Evolutionary conservation across 1,139 yeast genomes (phyloP).

Genomic region (Eremothecium coryli): DNA sequence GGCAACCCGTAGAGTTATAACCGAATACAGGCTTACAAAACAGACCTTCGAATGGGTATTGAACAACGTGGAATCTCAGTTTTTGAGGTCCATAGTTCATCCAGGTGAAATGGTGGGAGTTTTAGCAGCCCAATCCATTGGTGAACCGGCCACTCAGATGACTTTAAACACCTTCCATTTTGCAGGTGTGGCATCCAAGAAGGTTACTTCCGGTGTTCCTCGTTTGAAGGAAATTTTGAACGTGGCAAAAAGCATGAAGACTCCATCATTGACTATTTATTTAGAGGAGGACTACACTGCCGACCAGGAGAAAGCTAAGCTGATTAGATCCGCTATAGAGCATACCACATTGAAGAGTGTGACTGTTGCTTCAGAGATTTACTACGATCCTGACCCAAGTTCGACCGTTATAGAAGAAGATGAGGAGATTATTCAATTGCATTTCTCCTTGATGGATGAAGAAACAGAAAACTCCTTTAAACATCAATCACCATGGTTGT

Average conservation of each 20-base stretch:
- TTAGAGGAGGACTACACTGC: constrained; percentile 69
- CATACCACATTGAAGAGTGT: constrained; percentile 93
- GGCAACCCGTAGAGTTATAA: constrained; percentile 82
- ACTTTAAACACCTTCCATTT: constrained; percentile 98
- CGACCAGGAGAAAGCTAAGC: constrained; percentile 89
- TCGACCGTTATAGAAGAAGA: constrained; percentile 94
- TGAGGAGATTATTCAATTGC: constrained; percentile 92
- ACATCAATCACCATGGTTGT: constrained; percentile 95
- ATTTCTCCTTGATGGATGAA: constrained; percentile 96
- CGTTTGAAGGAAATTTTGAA: constrained; percentile 98
- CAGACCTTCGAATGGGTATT: constrained; percentile 92
- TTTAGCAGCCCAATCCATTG: constrained; percentile 97
- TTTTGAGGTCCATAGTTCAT: constrained; percentile 85
- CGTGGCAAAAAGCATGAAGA: constrained; percentile 95
- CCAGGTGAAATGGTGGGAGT: constrained; percentile 99
- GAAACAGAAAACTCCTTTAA: constrained; percentile 89
- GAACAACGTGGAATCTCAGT: constrained; percentile 90
- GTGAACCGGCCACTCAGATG: constrained; percentile 99
- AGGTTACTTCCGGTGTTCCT: constrained; percentile 98
- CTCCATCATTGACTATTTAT: constrained; percentile 95
- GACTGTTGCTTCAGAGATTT: constrained; percentile 94
- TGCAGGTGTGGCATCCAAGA: constrained; percentile 99
- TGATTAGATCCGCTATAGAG: constrained; percentile 92
- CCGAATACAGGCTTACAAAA: constrained; percentile 77
- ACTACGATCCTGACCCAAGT: constrained; percentile 96